Conservation (phyloP, 208 protist species). For the Leishmania martiniquensis region DNA sequence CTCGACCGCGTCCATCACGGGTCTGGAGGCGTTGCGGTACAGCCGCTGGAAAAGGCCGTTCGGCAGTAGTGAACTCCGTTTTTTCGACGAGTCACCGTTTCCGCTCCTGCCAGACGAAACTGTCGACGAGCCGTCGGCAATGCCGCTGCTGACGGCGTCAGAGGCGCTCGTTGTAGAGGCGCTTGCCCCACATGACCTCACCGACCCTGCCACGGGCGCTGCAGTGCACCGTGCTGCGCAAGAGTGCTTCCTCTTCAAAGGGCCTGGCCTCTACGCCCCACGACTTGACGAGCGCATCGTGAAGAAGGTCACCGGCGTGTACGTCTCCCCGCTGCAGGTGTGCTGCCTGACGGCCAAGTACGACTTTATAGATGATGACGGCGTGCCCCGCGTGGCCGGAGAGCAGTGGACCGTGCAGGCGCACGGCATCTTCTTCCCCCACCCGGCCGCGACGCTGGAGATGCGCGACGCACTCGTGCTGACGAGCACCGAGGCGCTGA, state of each 20-base stretch:
- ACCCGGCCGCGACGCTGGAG: slow-evolving; percentile 22
- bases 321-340: slow-evolving; percentile 21
- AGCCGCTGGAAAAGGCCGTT: slow-evolving; percentile 24
- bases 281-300: slow-evolving; percentile 34
- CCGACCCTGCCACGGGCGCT: background rate
- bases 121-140: slow-evolving; percentile 28
- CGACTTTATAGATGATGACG: slow-evolving; percentile 37
- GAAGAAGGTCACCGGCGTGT: slow-evolving; percentile 3
- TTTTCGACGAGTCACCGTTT: slow-evolving; percentile 79
- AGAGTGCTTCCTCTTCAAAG: slow-evolving; percentile 40
- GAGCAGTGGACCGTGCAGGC: slow-evolving; percentile 87
- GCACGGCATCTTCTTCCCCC: slow-evolving; percentile 86
- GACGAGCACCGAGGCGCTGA: slow-evolving; percentile 39
- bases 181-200: slow-evolving; percentile 15
- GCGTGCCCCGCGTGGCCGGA: slow-evolving; percentile 64
- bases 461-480: slow-evolving; percentile 46
- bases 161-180: slow-evolving; percentile 51
- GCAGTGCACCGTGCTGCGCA: slow-evolving; percentile 8
- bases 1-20: slow-evolving; percentile 2
- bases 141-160: slow-evolving; percentile 65
- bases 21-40: slow-evolving; percentile 15
- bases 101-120: slow-evolving; percentile 89
- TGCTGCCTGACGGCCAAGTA: slow-evolving; percentile 33
- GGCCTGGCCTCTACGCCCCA: slow-evolving; percentile 49
- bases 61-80: slow-evolving; percentile 84